phyloP scores from a whole-genome alignment of 2,329 filamentous ascomycete species.

The Fusarium mexicanum region DNA sequence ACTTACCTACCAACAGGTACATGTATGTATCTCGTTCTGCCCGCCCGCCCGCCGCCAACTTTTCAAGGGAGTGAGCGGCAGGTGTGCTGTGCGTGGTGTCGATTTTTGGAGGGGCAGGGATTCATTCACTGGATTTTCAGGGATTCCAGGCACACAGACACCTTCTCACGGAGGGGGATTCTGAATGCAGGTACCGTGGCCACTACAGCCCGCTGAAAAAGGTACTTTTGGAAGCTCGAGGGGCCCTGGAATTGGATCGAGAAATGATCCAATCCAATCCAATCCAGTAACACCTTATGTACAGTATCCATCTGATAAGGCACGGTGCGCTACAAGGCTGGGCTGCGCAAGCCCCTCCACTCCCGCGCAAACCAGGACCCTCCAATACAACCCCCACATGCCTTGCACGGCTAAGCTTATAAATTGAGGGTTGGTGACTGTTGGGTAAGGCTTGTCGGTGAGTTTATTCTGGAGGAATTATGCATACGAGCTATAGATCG shows the following conservation, averaged over 20 bases:
- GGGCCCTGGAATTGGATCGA: conserved; percentile 2
- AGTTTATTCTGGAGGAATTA: neutral
- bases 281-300: neutral
- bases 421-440: conserved; percentile 3
- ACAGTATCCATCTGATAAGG: conserved; percentile 17
- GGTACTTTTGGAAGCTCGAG: conserved; percentile 22
- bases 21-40: conserved; percentile 18
- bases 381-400: conserved; percentile 29
- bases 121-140: conserved; percentile 16
- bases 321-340: conserved; percentile 33
- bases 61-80: neutral
- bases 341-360: conserved; percentile 33
- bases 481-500: neutral
- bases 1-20: neutral
- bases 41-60: conserved; percentile 10
- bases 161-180: conserved; percentile 14
- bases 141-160: conserved; percentile 19
- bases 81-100: conserved; percentile 24
- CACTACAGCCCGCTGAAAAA: conserved; percentile 14
- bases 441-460: neutral
- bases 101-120: conserved; percentile 35
- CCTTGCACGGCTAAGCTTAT: conserved; percentile 27
- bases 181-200: conserved; percentile 33
- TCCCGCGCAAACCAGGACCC: conserved; percentile 33
- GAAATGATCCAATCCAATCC: neutral